Conservation (phyloP, 768 basidiomycete species). For the Ephemerocybe angulata region DNA sequence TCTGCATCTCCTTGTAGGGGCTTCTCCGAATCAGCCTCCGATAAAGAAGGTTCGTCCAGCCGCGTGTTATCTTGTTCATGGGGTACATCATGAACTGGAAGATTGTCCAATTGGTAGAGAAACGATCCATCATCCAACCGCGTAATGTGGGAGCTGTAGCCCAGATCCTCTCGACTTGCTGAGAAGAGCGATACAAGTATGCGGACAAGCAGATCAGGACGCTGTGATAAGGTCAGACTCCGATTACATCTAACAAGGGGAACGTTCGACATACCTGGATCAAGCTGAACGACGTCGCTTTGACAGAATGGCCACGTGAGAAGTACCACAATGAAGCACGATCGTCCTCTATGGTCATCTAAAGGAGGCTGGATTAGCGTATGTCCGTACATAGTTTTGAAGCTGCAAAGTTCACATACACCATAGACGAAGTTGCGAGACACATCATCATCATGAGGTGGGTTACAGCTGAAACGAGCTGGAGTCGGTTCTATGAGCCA, state of each 20-base stretch:
- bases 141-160: background rate
- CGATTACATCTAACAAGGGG: background rate
- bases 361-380: background rate
- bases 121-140: background rate
- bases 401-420: conserved; percentile 11
- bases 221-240: background rate
- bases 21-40: too few relatives aligned
- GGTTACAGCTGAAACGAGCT: conserved; percentile 4
- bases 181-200: conserved; percentile 7
- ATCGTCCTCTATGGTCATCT: conserved; percentile 11
- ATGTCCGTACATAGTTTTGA: background rate
- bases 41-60: too few relatives aligned
- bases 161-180: background rate
- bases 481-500: conserved; percentile 6
- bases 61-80: background rate
- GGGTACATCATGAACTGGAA: background rate
- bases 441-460: conserved; percentile 23
- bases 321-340: conserved; percentile 9
- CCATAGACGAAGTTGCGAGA: conserved; percentile 21
- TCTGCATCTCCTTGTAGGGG: too few relatives aligned
- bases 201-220: background rate
- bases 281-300: conserved; percentile 4
- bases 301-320: conserved; percentile 10
- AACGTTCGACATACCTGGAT: background rate
- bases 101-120: background rate